Base-by-base conservation (phyloP, 257 asterid species). In the Mitragyna speciosa region DNA sequence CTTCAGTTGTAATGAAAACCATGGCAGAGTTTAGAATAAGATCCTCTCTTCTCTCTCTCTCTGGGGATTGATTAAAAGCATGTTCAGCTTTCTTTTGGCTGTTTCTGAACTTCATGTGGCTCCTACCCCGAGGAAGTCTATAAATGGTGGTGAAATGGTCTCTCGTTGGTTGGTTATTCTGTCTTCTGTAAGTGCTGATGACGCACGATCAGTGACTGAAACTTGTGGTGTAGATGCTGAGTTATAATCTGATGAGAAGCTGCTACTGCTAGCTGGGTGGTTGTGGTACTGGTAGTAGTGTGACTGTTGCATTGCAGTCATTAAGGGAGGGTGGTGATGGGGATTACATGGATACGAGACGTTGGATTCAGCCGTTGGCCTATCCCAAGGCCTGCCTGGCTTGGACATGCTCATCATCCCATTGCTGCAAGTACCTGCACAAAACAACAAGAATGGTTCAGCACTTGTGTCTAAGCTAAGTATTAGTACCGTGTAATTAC, bases 91-190 rank as follows among this genome's bases (percentile, higher is more conserved):
- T 80, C 41, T 33, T 51, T 71, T 52, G 48, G 51, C 48, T 28
- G 68, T 28, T 79, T 68, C 0, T 45, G 7, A 73, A 28, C 39
- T 83, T 88, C 86, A 92, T 73, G 78, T 83, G 86, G 95, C 93
- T 79, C 97, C 98, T 22, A 94, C 98, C 58, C 98, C 98, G 26
- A 94, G 98, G 83, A 94, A 94, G 87, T 94, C 98, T 87, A 94
- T 94, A 85, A 92, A 94, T 73, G 90, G 88, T 70, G 94, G 90
- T 79, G 89, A 81, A 78, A 84, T 65, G 68, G 80, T 52, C 51
- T 84, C 87, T 71, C 81, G 59, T 79, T 79, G 87, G 83, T 36
- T 80, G 81, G 81, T 82, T 49, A 76, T 80, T 75, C 82, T 83
- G 78, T 84, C 94, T 52, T 87, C 92, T 67, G 74, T 73, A 15